Base-by-base conservation (phyloP, 805 yeast species). In the Metschnikowia aberdeeniae region DNA sequence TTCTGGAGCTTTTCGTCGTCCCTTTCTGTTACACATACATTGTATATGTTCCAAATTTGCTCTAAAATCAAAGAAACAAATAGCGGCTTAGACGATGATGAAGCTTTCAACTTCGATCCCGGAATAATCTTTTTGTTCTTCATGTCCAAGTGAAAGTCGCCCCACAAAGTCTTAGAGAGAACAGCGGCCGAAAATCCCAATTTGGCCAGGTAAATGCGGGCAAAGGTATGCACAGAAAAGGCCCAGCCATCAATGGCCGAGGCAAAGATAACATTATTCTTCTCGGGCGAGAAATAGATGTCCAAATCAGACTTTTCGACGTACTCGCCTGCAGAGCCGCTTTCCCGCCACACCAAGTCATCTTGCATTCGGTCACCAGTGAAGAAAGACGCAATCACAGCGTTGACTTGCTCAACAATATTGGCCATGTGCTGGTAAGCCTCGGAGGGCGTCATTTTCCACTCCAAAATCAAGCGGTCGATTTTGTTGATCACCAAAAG, bases 191-290 rank as follows among this genome's bases (percentile, higher is more conserved):
- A 86, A 53, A 92, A 84, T 0, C 96, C 97, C 14, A 92, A 69
- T 57, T 89, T 89, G 40, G 80, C 79, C 66, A 85, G 93, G 61
- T 89, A 88, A 29, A 93, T 81, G 46, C 85, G 82, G 6, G 97
- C 86, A 64, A 93, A 86, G 53, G 93, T 96, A 42, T 87, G 80
- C 40, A 93, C 73, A 35, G 88, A 86, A 64, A 93, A 93, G 1
- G 98, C 99, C 98, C 99, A 93, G 10, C 98, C 98, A 66, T 93
- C 99, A 14, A 86, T 73, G 1, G 99, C 99, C 26, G 80, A 75
- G 0, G 96, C 92, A 70, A 92, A 92, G 0, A 92, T 80, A 5
- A 92, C 97, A 59, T 92, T 92, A 60, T 89, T 89, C 53, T 80
- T 77, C 41, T 84, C 86, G 0, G 99, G 99, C 13, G 87, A 76